Percentiles rank a stretch among this genome's conserved stretches.
phyloP scores from a whole-genome alignment of 2,329 filamentous ascomycete species.

The Aspergillus ochraceus region DNA sequence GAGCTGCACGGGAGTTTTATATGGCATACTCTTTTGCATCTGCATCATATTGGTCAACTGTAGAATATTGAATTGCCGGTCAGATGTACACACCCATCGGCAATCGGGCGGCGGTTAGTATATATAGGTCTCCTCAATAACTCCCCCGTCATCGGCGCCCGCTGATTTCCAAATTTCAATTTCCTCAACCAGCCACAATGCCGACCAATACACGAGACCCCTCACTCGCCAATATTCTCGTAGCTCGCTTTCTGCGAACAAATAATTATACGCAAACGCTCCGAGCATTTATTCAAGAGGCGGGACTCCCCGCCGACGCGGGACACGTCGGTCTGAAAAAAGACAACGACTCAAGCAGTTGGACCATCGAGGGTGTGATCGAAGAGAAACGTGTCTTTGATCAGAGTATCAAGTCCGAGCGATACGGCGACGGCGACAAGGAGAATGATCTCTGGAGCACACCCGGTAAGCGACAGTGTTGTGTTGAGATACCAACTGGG shows the following conservation, averaged over 20 bases:
- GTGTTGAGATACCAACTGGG: not conserved
- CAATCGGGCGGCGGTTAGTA: no score
- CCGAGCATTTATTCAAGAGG: constrained; percentile 58
- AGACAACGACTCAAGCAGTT: constrained; percentile 29
- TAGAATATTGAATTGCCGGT: not conserved
- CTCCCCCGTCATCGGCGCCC: not conserved
- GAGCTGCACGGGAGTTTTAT: not conserved
- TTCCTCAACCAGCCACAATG: constrained; percentile 4
- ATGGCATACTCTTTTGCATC: not conserved
- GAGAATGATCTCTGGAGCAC: constrained; percentile 45
- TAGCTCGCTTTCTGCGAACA: constrained; percentile 45
- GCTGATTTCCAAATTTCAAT: not conserved
- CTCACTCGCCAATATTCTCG: constrained; percentile 34
- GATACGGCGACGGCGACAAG: constrained; percentile 49
- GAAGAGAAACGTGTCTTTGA: constrained; percentile 62
- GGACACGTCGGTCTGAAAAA: constrained; percentile 39
- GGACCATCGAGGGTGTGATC: constrained; percentile 61
- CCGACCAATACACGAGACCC: constrained; percentile 5
- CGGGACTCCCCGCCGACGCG: constrained; percentile 53
- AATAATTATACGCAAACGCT: constrained; percentile 54
- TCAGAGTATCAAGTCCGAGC: constrained; percentile 56
- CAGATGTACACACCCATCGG: no score
- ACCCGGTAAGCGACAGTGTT: constrained; percentile 40
- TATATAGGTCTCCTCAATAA: not conserved
- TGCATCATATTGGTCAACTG: not conserved